Conservation (phyloP, 139 green algal species). For the Chlamydomonas applanata region DNA sequence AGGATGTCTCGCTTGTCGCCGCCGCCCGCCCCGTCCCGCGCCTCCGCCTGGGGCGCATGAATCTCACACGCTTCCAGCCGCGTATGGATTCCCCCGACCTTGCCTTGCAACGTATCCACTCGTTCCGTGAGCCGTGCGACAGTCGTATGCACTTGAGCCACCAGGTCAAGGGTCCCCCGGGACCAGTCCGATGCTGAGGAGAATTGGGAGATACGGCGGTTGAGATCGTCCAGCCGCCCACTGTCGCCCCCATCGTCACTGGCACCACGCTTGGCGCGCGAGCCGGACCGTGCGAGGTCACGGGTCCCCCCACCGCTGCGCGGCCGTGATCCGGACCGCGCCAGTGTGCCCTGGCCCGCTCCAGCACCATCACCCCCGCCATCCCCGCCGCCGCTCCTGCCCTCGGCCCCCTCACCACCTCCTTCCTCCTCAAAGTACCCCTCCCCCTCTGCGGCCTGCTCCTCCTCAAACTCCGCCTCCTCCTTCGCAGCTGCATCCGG, state of each 20-base stretch:
- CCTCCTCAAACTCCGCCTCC: conserved; percentile 8
- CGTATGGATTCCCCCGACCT: too few species aligned
- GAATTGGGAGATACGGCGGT: not conserved
- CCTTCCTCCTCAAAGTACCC: not conserved
- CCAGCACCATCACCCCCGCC: too few species aligned
- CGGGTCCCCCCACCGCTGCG: not conserved
- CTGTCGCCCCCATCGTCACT: not conserved
- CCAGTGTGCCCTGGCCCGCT: not conserved
- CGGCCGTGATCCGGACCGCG: not conserved
- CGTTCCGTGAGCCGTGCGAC: too few species aligned
- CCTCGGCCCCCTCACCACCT: not conserved
- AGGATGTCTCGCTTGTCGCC: too few species aligned
- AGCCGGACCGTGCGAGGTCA: too few species aligned
- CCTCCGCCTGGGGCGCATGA: too few species aligned
- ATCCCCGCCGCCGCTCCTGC: conserved; percentile 3
- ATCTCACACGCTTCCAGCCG: too few species aligned
- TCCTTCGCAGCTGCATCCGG: conserved; percentile 21
- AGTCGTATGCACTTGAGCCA: conserved; percentile 15
- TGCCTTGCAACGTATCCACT: too few species aligned
- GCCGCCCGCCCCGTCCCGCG: too few species aligned
- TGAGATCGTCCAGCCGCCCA: not conserved
- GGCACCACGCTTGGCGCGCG: not conserved
- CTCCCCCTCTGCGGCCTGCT: not conserved
- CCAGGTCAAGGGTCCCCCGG: conserved; percentile 15
- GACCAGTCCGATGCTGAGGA: conserved; percentile 4